Percentiles rank a stretch among this genome's conserved stretches.
Conservation (phyloP, 805 yeast genomes). For the Huiozyma sinensis region DNA sequence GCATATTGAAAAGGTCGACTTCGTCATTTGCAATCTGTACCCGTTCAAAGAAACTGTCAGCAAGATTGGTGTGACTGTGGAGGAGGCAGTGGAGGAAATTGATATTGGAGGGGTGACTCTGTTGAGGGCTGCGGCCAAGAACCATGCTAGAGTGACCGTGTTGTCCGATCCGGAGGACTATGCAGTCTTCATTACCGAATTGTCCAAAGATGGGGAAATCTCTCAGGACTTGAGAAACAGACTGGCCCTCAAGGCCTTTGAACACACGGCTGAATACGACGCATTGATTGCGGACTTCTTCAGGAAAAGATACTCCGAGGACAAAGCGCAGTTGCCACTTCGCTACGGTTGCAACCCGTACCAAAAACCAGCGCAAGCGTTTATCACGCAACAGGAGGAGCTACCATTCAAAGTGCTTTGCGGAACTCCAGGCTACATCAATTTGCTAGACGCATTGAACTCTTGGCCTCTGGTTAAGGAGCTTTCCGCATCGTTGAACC, state of each 20-base stretch:
- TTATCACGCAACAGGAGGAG: constrained; percentile 68
- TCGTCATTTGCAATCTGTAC: constrained; percentile 92
- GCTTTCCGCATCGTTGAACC: constrained; percentile 81
- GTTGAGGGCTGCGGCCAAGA: constrained; percentile 97
- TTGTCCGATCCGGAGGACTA: constrained; percentile 92
- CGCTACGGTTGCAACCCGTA: constrained; percentile 99
- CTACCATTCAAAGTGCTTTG: constrained; percentile 87
- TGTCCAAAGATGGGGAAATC: constrained; percentile 56
- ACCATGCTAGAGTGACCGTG: constrained; percentile 92
- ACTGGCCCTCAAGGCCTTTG: constrained; percentile 92
- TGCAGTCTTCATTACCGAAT: constrained; percentile 74
- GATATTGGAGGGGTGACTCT: constrained; percentile 98
- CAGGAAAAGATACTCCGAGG: constrained; percentile 93
- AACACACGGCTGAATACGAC: constrained; percentile 97
- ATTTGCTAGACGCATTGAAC: constrained; percentile 90
- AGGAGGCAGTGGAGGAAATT: constrained; percentile 96
- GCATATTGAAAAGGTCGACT: constrained; percentile 92
- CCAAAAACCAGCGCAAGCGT: constrained; percentile 98
- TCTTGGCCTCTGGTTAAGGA: constrained; percentile 99
- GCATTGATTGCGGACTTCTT: constrained; percentile 92
- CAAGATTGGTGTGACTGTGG: constrained; percentile 88
- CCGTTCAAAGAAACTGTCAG: constrained; percentile 97
- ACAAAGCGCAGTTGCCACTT: constrained; percentile 77
- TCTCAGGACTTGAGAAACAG: constrained; percentile 64
- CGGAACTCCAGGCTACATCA: constrained; percentile 97